A percentile compares a stretch with the other conserved stretches of the same genome.
These are phyloP conservation scores for Spathaspora gorwiae DNA, from an alignment of 805 yeast genomes.

Conservation along the genomic window DNA sequence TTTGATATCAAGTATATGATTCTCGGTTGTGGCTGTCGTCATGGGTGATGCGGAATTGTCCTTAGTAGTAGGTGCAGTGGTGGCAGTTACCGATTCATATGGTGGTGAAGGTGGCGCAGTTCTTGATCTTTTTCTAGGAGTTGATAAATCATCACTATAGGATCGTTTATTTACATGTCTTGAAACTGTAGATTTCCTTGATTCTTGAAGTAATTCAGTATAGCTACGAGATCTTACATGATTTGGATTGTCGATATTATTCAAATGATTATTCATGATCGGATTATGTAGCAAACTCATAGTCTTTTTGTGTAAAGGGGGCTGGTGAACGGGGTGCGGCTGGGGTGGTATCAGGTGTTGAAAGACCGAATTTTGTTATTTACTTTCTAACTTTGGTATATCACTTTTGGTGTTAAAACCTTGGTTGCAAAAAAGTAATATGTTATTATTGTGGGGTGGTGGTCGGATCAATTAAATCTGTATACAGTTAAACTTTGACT, in stretches of 20 bases:
- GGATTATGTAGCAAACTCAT: slow-evolving; percentile 29
- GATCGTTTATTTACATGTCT: slow-evolving; percentile 8
- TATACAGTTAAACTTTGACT: too few relatives aligned
- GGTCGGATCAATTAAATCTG: too few relatives aligned
- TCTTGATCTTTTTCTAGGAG: slow-evolving; percentile 31
- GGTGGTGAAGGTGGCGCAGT: slow-evolving; percentile 44
- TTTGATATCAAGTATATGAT: not conserved
- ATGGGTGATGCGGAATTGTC: not conserved
- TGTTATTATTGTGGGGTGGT: too few relatives aligned
- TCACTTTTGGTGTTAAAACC: too few relatives aligned
- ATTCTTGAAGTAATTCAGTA: slow-evolving; percentile 22
- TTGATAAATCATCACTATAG: slow-evolving; percentile 6
- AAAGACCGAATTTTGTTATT: too few relatives aligned
- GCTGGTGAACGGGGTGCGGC: too few relatives aligned
- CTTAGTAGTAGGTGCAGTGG: slow-evolving; percentile 6
- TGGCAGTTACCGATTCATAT: slow-evolving; percentile 11
- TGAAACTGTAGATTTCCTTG: not conserved
- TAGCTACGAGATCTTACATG: slow-evolving; percentile 32
- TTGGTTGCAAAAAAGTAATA: too few relatives aligned
- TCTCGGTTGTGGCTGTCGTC: not conserved
- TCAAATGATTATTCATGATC: slow-evolving; percentile 28
- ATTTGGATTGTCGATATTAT: slow-evolving; percentile 16
- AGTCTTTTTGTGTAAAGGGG: slow-evolving; percentile 1
- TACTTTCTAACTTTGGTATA: too few relatives aligned
- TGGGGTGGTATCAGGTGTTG: too few relatives aligned